Conservation (phyloP, 345 rosid species). For the Euphorbia peplus region DNA sequence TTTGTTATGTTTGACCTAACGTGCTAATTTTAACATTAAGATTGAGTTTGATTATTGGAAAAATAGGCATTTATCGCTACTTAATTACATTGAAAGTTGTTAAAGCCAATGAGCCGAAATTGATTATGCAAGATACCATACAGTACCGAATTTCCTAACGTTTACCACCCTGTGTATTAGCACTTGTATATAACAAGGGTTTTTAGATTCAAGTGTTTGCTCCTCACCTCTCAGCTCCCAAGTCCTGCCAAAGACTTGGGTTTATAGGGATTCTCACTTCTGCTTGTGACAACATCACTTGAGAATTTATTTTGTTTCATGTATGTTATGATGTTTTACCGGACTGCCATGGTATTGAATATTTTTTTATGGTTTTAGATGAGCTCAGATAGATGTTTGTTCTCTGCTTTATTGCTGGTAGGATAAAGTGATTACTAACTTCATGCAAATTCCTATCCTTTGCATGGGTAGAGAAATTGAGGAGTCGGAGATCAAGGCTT, state of each 20-base stretch:
- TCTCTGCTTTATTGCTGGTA: constrained; percentile 5
- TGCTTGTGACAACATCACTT: background rate
- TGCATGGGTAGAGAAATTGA: constrained; percentile 70
- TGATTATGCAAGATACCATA: background rate
- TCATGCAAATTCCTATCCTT: constrained; percentile 8
- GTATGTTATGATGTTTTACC: background rate
- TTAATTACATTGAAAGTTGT: background rate
- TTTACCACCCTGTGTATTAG: background rate
- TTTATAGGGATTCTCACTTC: background rate
- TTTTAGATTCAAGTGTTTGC: background rate
- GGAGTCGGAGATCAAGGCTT: constrained; percentile 79
- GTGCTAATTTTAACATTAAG: background rate
- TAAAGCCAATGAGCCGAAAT: background rate
- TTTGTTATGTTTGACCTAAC: background rate
- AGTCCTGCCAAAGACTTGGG: background rate
- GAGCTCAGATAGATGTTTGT: background rate
- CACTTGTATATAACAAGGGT: background rate
- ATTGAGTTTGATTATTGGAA: constrained; percentile 1
- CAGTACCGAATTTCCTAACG: background rate
- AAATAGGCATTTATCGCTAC: background rate
- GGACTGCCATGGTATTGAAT: background rate
- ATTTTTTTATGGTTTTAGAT: background rate
- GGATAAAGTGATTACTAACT: constrained; percentile 9
- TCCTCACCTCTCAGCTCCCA: background rate
- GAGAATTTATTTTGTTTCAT: background rate